Percentiles rank a stretch among this genome's conserved stretches.
Conservation (phyloP, 495 filamentous ascomycete genomes). For the Hypoxylon fragiforme region DNA sequence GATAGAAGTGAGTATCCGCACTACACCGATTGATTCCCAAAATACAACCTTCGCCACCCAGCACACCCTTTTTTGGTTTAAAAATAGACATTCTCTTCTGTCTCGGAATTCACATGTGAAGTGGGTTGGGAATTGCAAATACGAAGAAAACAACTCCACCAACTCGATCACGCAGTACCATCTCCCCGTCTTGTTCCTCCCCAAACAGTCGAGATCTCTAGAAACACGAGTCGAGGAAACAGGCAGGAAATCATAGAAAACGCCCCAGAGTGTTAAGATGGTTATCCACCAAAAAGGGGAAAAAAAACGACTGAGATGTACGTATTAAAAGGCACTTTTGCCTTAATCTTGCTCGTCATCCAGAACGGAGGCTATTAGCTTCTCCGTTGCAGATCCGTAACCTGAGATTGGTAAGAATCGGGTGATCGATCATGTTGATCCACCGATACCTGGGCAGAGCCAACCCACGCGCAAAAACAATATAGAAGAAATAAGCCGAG, state of each 20-base stretch:
- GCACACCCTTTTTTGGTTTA: slow-evolving; percentile 8
- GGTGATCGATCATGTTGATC: not conserved
- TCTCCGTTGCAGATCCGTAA: slow-evolving; percentile 2
- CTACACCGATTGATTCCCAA: slow-evolving; percentile 17
- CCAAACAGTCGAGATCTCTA: not conserved
- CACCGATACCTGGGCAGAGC: slow-evolving; percentile 1
- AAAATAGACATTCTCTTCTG: not conserved
- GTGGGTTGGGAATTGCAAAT: not conserved
- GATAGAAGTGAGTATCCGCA: slow-evolving; percentile 15
- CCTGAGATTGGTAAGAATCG: not conserved
- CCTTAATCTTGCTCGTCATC: not conserved
- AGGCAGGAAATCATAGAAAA: not conserved
- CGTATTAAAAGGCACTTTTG: slow-evolving; percentile 13
- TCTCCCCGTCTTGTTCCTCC: not conserved
- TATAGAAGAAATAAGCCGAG: slow-evolving; percentile 8
- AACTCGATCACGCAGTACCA: not conserved
- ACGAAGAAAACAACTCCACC: not conserved
- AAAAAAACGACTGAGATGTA: slow-evolving; percentile 1
- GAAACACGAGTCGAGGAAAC: not conserved
- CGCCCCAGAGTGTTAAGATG: slow-evolving; percentile 8
- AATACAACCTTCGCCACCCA: slow-evolving; percentile 20
- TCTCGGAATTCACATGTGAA: slow-evolving; percentile 1
- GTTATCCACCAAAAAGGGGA: not conserved
- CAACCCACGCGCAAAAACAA: slow-evolving; percentile 1
- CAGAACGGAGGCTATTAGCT: slow-evolving; percentile 1